Base-by-base conservation (phyloP, 352 stramenopile species). In the Peronospora destructor region DNA sequence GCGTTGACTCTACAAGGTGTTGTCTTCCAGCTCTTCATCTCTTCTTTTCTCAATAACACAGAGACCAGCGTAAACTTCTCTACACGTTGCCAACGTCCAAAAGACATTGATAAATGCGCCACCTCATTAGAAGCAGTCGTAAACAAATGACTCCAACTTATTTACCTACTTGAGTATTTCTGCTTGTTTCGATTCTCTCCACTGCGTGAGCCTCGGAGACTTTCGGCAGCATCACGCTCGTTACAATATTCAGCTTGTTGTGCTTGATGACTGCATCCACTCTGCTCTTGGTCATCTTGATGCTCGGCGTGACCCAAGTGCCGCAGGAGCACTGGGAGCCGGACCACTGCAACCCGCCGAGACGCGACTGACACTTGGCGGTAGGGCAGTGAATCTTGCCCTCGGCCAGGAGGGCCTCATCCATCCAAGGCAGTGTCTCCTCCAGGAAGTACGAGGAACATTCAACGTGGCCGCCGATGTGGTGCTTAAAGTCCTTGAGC, bases 221-320 rank as follows among this genome's bases (percentile, higher is more conserved):
- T 17, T 56, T 62, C 34, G 53, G 40, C 17, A 68, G 45, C 53
- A 57, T 50, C 6, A 59, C 61, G 4, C 68, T 59, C 5, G 56
- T 65, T 28, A 79, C 41, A 29, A 76, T 72, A n/a, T 61, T 62
- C 14, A 67, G 37, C 14, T 30, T 63, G 26, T 49, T 51, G 16
- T 56, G 50, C 19, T 49, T 37, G 6, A 68, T 50, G 25, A 81
- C 35, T 17, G 49, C 38, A 47, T 91, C 80, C 12, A 91, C 75
- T 37, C 80, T 64, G 40, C 76, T 88, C 69, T 91, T 88, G 49
- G 76, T 88, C 48, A 91, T 61, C 50, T 91, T 85, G 51, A 91
- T 85, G 11, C 76, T 87, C 39, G 79, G 79, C 40, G 79, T 91
- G 51, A 91, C 73, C 79, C 79, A 91, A 53, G 79, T 87, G 48